Conservation (phyloP, 129 eudicot genomes). For the Chrysanthemum seticuspe region DNA sequence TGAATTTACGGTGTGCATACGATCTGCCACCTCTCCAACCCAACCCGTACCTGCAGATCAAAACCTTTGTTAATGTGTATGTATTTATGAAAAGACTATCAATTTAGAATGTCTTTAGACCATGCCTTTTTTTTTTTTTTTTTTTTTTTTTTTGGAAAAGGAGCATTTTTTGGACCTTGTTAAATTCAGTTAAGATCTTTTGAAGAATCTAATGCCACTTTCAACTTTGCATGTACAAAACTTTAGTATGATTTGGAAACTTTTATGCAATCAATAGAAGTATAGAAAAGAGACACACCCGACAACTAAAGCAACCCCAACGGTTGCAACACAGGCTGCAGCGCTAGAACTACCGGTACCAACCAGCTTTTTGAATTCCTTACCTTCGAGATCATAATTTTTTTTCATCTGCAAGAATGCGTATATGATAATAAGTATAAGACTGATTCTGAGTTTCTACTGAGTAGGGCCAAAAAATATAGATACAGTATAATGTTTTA, state of each 20-base stretch:
- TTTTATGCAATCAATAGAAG: background rate
- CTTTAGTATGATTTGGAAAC: background rate
- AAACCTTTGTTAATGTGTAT: too few species aligned
- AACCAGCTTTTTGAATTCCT: conserved; percentile 76
- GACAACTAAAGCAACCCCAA: conserved; percentile 67
- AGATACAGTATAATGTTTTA: too few species aligned
- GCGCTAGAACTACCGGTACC: conserved; percentile 47
- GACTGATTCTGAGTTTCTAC: background rate
- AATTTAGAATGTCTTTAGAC: too few species aligned
- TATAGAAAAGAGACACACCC: conserved; percentile 55
- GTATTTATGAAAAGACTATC: background rate
- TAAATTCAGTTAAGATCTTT: background rate
- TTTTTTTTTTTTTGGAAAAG: too few species aligned
- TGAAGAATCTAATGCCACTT: conserved; percentile 6
- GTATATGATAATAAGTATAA: conserved; percentile 1
- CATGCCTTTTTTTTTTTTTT: too few species aligned
- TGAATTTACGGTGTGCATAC: conserved; percentile 75
- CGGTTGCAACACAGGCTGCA: conserved; percentile 85
- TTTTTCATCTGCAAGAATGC: conserved; percentile 62
- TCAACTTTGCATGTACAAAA: conserved; percentile 1
- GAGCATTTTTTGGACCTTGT: background rate
- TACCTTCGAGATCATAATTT: conserved; percentile 57
- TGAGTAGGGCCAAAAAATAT: background rate
- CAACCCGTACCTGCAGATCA: conserved; percentile 62
- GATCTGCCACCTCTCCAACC: conserved; percentile 98